Percentiles rank a stretch among this genome's conserved stretches.
Conservation (phyloP, 169 alveolate species). For the Plasmodium inui region DNA sequence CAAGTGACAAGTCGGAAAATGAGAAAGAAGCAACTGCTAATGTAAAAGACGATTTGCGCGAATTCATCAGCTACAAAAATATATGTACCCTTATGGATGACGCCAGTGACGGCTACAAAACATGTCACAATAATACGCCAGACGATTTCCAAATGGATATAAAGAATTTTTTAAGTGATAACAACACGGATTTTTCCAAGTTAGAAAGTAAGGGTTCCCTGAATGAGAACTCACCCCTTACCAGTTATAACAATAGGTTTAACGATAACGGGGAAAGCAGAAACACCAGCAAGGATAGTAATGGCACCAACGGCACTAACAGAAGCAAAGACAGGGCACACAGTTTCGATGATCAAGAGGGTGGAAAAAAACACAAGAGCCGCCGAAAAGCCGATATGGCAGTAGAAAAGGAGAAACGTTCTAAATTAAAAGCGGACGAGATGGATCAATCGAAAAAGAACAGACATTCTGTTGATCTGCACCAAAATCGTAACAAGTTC, state of each 20-base stretch:
- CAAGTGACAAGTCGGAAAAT: background rate
- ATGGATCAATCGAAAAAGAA: background rate
- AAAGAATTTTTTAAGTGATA: slow-evolving; percentile 7
- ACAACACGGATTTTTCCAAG: background rate
- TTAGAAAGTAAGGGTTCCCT: background rate
- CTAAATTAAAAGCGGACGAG: background rate
- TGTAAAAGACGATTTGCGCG: background rate
- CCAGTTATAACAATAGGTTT: background rate
- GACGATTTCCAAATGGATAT: background rate
- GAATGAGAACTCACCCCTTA: background rate
- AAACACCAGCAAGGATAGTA: background rate
- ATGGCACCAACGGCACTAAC: background rate
- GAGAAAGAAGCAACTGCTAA: background rate
- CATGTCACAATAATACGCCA: background rate
- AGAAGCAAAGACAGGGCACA: background rate
- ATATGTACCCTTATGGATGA: background rate
- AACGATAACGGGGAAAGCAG: background rate
- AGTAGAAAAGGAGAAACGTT: background rate
- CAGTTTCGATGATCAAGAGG: background rate
- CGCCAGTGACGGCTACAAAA: background rate
- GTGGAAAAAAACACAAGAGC: background rate
- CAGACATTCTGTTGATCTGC: background rate
- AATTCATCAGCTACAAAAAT: slow-evolving; percentile 5
- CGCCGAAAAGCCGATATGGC: background rate
- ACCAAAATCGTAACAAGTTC: background rate